These are phyloP conservation scores for Picea mariana DNA, from an alignment of 83 land plant species.

Conservation along the genomic window DNA sequence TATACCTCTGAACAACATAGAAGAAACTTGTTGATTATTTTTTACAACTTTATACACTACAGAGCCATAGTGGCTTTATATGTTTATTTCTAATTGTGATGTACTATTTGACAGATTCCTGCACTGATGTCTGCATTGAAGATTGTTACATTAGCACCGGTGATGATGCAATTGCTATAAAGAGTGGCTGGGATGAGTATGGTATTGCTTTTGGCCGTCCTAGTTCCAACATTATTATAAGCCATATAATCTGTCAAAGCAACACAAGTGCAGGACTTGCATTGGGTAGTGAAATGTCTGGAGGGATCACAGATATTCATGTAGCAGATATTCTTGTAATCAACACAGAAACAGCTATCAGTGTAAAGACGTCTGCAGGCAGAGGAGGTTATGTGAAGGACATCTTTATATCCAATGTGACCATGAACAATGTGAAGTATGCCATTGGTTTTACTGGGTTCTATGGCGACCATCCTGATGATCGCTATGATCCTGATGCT, in stretches of 20 bases:
- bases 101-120: too few relatives aligned
- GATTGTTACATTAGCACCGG: conserved; percentile 80
- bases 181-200: conserved; percentile 92
- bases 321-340: conserved; percentile 47
- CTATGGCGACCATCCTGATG: conserved; percentile 76
- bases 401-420: conserved; percentile 49
- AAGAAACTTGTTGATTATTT: too few relatives aligned
- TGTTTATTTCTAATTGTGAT: too few relatives aligned
- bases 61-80: too few relatives aligned
- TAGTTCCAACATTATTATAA: conserved; percentile 60
- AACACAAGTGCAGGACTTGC: conserved; percentile 54
- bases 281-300: conserved; percentile 86
- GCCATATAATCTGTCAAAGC: conserved; percentile 31
- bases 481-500: conserved; percentile 49
- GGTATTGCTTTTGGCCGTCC: conserved; percentile 65
- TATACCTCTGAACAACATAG: too few relatives aligned
- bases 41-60: too few relatives aligned
- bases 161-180: conserved; percentile 71
- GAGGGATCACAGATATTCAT: conserved; percentile 64
- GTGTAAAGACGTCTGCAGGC: conserved; percentile 77
- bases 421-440: conserved; percentile 40
- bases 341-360: conserved; percentile 52
- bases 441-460: conserved; percentile 65
- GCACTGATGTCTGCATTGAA: conserved; percentile 65
- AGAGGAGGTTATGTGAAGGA: conserved; percentile 77